Conservation (phyloP, 305 asterid species). For the Plantago lanceolata region DNA sequence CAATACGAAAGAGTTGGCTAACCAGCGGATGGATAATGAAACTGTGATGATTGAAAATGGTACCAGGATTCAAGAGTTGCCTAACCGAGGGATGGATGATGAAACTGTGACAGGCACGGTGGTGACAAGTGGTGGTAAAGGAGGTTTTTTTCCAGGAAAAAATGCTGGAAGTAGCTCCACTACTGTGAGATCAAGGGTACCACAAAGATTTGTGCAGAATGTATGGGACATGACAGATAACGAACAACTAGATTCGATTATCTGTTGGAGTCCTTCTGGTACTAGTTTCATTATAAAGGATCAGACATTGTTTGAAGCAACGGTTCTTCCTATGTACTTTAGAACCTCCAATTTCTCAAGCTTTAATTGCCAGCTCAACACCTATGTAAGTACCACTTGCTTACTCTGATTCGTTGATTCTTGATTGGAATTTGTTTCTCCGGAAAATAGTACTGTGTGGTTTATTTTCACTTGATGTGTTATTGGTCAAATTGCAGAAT, state of each 20-base stretch:
- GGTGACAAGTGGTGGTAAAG: constrained; percentile 6
- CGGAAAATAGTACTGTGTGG: too few species aligned
- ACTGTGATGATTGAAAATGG: neutral
- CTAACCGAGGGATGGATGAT: too few species aligned
- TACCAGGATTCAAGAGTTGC: too few species aligned
- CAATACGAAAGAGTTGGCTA: neutral
- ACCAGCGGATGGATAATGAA: constrained; percentile 4
- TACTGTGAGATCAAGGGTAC: constrained; percentile 14
- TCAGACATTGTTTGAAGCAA: constrained; percentile 29
- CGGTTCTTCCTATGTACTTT: constrained; percentile 48
- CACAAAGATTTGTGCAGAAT: constrained; percentile 48
- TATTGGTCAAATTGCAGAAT: too few species aligned
- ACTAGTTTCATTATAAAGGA: constrained; percentile 41
- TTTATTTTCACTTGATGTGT: too few species aligned
- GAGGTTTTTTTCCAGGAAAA: neutral
- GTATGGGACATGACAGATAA: constrained; percentile 38
- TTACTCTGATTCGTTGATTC: neutral
- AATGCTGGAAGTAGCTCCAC: neutral
- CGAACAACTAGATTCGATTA: constrained; percentile 25
- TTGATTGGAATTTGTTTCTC: neutral
- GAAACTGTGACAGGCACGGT: neutral
- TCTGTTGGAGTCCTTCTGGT: constrained; percentile 37
- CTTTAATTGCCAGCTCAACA: constrained; percentile 43
- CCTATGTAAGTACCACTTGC: constrained; percentile 35
- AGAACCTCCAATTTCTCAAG: constrained; percentile 45